Conservation (phyloP, 2,329 filamentous ascomycete species). For the Talaromyces rugulosus region DNA sequence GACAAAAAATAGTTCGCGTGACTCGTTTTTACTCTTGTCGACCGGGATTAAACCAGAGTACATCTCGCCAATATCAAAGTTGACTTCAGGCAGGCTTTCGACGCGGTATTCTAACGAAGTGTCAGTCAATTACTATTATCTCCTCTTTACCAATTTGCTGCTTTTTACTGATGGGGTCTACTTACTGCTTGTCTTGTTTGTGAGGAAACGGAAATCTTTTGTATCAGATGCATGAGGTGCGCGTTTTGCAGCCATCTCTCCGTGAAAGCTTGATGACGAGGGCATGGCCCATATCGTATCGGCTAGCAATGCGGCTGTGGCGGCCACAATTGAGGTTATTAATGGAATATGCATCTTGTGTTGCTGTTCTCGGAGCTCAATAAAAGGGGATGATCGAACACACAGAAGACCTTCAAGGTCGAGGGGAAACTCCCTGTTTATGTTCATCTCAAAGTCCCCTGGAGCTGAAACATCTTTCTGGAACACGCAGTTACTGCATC, state of each 20-base stretch:
- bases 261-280: not conserved
- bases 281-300: not conserved
- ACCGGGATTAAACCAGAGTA: constrained; percentile 52
- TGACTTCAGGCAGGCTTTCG: constrained; percentile 63
- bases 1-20: constrained; percentile 44
- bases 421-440: not conserved
- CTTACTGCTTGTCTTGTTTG: not conserved
- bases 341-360: not conserved
- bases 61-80: constrained; percentile 60
- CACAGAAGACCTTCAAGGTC: not conserved
- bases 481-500: not conserved
- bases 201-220: not conserved
- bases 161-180: not conserved
- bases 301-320: not conserved
- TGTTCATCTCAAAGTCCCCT: not conserved
- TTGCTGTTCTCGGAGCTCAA: not conserved
- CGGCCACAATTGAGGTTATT: not conserved
- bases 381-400: not conserved
- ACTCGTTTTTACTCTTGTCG: constrained; percentile 40
- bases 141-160: not conserved
- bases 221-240: not conserved
- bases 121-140: not conserved
- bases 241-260: not conserved
- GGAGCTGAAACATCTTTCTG: not conserved
- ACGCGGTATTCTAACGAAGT: constrained; percentile 53